A percentile compares a stretch with the other conserved stretches of the same genome.
Evolutionary conservation across 1,284 basidiomycete genomes (phyloP).

Genomic region (Pholiota adiposa): DNA sequence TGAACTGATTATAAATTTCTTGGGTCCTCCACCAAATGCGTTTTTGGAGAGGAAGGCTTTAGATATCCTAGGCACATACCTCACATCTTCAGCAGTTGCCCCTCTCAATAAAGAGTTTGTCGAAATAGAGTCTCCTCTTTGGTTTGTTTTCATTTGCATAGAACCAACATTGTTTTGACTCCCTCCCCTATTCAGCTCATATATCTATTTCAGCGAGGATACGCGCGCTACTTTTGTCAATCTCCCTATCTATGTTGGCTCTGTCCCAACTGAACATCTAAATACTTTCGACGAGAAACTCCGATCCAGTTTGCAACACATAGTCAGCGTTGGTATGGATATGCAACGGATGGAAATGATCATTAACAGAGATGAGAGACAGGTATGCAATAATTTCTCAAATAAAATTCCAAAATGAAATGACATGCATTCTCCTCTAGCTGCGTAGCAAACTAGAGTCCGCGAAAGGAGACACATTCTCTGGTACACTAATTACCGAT

Average conservation of each 20-base stretch:
- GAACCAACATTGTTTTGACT: constrained; percentile 20
- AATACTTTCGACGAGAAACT: constrained; percentile 76
- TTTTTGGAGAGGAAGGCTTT: constrained; percentile 86
- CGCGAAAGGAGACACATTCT: constrained; percentile 78
- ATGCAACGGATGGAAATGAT: constrained; percentile 92
- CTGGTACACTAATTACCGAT: constrained; percentile 78
- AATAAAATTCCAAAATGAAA: background rate
- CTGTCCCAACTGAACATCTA: constrained; percentile 84
- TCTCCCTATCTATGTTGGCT: constrained; percentile 80
- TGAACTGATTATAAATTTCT: constrained; percentile 81
- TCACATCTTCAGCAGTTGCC: constrained; percentile 88
- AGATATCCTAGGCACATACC: constrained; percentile 85
- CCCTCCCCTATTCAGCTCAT: constrained; percentile 54
- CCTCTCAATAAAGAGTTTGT: constrained; percentile 94
- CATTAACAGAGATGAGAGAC: constrained; percentile 87
- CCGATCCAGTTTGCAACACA: constrained; percentile 70
- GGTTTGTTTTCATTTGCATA: constrained; percentile 49
- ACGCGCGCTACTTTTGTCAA: constrained; percentile 78
- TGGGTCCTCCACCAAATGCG: constrained; percentile 78
- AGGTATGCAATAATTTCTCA: constrained; percentile 48
- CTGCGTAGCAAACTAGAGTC: constrained; percentile 78
- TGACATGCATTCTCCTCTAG: constrained; percentile 42
- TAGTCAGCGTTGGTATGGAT: constrained; percentile 83
- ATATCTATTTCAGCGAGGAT: constrained; percentile 85
- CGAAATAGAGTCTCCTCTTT: constrained; percentile 90